phyloP scores from a whole-genome alignment of 768 basidiomycete genomes.

The Tricholoma sp. region DNA sequence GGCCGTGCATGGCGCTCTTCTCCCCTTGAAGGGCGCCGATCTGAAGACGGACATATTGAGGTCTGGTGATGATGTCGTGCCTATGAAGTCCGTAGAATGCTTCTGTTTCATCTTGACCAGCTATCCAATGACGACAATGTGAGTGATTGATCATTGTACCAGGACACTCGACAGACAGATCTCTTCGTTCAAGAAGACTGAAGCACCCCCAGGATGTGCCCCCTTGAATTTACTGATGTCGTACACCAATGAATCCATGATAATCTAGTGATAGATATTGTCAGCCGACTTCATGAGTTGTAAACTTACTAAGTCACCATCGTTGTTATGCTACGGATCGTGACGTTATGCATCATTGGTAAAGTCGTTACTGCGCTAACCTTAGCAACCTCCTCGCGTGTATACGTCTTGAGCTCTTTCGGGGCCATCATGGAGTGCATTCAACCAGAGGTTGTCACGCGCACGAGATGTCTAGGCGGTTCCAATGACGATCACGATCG shows the following conservation, averaged over 20 bases:
- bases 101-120: constrained; percentile 86
- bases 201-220: constrained; percentile 81
- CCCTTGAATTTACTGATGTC: constrained; percentile 67
- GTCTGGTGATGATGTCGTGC: constrained; percentile 76
- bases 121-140: constrained; percentile 43
- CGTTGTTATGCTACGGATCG: constrained; percentile 24
- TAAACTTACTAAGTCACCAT: constrained; percentile 34
- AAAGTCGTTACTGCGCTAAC: constrained; percentile 15
- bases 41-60: constrained; percentile 71
- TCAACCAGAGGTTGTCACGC: too few relatives aligned
- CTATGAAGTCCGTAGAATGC: constrained; percentile 89
- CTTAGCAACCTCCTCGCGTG: constrained; percentile 40
- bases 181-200: constrained; percentile 71
- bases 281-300: constrained; percentile 21
- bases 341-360: background rate
- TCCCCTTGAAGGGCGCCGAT: constrained; percentile 73
- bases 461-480: too few relatives aligned
- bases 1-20: constrained; percentile 51
- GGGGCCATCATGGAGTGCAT: constrained; percentile 22
- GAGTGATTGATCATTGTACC: background rate
- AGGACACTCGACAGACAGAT: constrained; percentile 48
- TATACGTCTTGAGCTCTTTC: constrained; percentile 32
- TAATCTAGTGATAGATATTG: constrained; percentile 10
- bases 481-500: too few relatives aligned
- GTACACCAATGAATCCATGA: constrained; percentile 41